These are phyloP conservation scores for Pseudogymnoascus sp. DNA, from an alignment of 2,329 filamentous ascomycete species.

Conservation along the genomic window DNA sequence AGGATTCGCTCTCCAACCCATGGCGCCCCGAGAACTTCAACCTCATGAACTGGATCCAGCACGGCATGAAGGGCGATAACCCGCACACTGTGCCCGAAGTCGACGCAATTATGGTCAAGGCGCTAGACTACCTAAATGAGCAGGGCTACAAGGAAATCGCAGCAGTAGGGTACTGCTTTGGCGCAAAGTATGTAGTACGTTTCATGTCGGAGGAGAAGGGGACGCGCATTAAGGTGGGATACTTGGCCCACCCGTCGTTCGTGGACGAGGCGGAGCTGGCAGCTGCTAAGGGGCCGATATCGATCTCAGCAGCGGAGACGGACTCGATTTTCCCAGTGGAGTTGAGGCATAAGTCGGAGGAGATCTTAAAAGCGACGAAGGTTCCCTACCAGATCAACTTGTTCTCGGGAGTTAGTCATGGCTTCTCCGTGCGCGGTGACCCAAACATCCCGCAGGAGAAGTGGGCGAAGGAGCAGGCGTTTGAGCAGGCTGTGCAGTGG, in stretches of 20 bases:
- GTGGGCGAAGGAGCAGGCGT: conserved; percentile 76
- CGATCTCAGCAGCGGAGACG: conserved; percentile 58
- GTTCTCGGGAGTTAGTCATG: conserved; percentile 64
- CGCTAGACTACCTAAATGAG: conserved; percentile 51
- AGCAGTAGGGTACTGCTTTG: conserved; percentile 67
- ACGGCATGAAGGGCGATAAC: conserved; percentile 26
- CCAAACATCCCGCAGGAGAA: conserved; percentile 46
- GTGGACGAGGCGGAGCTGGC: conserved; percentile 59
- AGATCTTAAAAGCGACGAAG: conserved; percentile 49
- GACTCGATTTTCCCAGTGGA: conserved; percentile 59
- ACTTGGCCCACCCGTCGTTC: conserved; percentile 69
- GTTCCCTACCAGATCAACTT: conserved; percentile 63
- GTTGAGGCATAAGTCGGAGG: conserved; percentile 57
- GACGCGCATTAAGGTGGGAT: conserved; percentile 61
- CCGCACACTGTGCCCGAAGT: conserved; percentile 25
- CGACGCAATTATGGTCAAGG: conserved; percentile 37
- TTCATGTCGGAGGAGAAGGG: conserved; percentile 51
- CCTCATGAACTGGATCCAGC: conserved; percentile 40
- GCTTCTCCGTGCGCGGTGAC: conserved; percentile 67
- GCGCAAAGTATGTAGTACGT: conserved; percentile 66
- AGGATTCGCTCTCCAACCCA: conserved; percentile 49
- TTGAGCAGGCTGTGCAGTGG: conserved; percentile 70
- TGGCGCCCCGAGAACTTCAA: conserved; percentile 37
- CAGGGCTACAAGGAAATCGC: conserved; percentile 54
- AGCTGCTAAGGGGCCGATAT: conserved; percentile 58